phyloP scores from a whole-genome alignment of 1,284 basidiomycete genomes.

The Cutaneotrichosporon cavernicola region DNA sequence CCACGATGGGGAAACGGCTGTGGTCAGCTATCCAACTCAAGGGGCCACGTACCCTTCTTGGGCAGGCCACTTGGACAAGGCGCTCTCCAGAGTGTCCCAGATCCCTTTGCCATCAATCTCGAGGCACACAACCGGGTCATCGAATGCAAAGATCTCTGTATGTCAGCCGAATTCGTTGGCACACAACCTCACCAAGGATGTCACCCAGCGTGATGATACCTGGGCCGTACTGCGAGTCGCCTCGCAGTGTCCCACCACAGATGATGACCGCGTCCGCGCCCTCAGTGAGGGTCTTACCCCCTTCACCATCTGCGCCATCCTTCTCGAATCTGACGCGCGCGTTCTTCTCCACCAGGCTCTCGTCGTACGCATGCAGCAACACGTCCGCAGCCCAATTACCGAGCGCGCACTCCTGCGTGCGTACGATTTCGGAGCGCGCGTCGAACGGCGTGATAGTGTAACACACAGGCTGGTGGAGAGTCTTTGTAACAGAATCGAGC shows the following conservation, averaged over 20 bases:
- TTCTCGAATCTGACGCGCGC: constrained; percentile 28
- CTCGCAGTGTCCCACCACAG: constrained; percentile 81
- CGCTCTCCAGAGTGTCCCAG: constrained; percentile 77
- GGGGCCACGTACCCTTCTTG: constrained; percentile 71
- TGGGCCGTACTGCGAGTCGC: constrained; percentile 80
- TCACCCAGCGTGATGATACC: constrained; percentile 78
- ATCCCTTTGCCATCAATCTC: constrained; percentile 74
- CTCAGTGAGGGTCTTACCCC: constrained; percentile 27
- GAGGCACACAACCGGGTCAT: constrained; percentile 78
- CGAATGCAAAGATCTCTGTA: constrained; percentile 80
- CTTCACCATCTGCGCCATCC: constrained; percentile 1
- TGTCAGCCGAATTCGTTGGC: constrained; percentile 3
- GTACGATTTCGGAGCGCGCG: constrained; percentile 70
- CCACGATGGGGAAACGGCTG: constrained; percentile 83
- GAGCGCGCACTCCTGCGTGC: constrained; percentile 66
- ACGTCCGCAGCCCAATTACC: constrained; percentile 92
- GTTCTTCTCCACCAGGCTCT: constrained; percentile 57
- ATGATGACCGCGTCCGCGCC: constrained; percentile 72
- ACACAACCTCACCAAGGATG: constrained; percentile 39
- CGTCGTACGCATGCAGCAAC: constrained; percentile 79
- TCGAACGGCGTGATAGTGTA: constrained; percentile 68
- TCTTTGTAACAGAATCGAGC: constrained; percentile 67
- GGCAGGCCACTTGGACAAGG: constrained; percentile 75
- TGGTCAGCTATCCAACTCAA: constrained; percentile 15
- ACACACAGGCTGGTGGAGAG: constrained; percentile 72